Base-by-base conservation (phyloP, 2,329 filamentous ascomycete genomes). In the Achaetomium macrosporum region DNA sequence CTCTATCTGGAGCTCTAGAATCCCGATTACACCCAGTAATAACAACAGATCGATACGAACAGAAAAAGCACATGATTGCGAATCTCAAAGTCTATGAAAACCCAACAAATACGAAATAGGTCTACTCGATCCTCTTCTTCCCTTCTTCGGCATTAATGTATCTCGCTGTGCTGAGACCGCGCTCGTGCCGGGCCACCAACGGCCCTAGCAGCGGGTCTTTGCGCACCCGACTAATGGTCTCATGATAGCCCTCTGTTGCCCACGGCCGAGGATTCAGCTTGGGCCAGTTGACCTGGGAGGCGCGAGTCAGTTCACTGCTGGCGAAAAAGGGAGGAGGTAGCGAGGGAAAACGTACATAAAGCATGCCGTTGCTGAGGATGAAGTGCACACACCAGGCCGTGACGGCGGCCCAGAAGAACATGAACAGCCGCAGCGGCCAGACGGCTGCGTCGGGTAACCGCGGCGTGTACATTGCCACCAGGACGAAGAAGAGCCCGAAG, bases 51-150 rank as follows among this genome's bases (percentile, higher is more conserved):
- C 3, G 37, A 5, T 40, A 16, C 6, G 17, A 50, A 41, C 33
- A 19, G 12, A 48, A 19, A 47, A 47, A 17, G 19, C 42, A n/a
- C 13, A 47, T 43, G 20, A 19, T 29, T n/a, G 13, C 35, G 12
- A 16, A 43, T 31, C 39, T 36, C 16, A 47, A 20, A 25, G 12
- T 5, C 16, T n/a, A 29, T 3, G 16, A 37, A 45, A 30, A 45
- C 7, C 37, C n/a, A 36, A 40, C 19, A 30, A 17, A 47, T n/a
- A 29, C 6, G 19, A 43, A 4, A 19, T 16, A 39, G 36, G 8
- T 58, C 62, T 80, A 91, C 68, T 99, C 93, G 65, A 95, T 95
- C 68, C 93, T 88, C 81, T 96, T 99, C 80, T 99, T 99, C 49
- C 93, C 93, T 72, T 99, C 93, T 69, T 99, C 93, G 50, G 95